Base-by-base conservation (phyloP, 495 filamentous ascomycete species). In the Parmelia sp. region DNA sequence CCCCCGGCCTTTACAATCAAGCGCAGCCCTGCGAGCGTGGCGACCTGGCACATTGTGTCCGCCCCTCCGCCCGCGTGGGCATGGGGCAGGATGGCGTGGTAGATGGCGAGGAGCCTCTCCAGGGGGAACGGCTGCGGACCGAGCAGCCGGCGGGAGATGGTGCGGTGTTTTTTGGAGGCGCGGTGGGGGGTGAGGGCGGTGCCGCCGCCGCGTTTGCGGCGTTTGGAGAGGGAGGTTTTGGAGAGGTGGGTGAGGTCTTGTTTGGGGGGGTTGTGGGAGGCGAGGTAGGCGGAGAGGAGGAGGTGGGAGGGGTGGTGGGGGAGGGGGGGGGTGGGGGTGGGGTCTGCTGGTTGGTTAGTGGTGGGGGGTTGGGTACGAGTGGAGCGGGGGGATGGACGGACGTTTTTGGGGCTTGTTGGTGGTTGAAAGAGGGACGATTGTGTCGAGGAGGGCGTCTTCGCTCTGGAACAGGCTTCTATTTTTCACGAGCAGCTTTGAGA, bases 31-130 rank as follows among this genome's bases (percentile, higher is more conserved):
- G 86, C 85, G 53, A 98, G 75, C 49, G 93, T 97, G 37, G 91
- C 87, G 37, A 97, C 80, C 66, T 89, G 87, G 69, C 83, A 83
- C 58, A 85, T 84, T 11, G 89, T 77, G 60, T 88, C 84, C 27
- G 82, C 78, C 0, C 73, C 78, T 23, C 69, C 70, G 33, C 70
- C 67, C 37, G 74, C 71, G 19, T 85, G 79, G 66, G 77, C 83
- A 63, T 92, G 87, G 2, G 87, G 86, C 40, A 88, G 76, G 51
- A 97, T 86, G 1, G 88, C 86, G 33, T 88, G 86, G 68, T 93
- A 92, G 33, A 98, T 95, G 0, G 93, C 91, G 27, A 96, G 77
- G 75, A 96, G 79, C 6, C 94, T 81, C 77, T 98, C 94, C 14
- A 97, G 76, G 23, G 90, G 83, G 70, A 97, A 98, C 4, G 91